Base-by-base conservation (phyloP, 225 moss, liverwort and hornwort species). In the Bryoerythrophyllum caledonicum region DNA sequence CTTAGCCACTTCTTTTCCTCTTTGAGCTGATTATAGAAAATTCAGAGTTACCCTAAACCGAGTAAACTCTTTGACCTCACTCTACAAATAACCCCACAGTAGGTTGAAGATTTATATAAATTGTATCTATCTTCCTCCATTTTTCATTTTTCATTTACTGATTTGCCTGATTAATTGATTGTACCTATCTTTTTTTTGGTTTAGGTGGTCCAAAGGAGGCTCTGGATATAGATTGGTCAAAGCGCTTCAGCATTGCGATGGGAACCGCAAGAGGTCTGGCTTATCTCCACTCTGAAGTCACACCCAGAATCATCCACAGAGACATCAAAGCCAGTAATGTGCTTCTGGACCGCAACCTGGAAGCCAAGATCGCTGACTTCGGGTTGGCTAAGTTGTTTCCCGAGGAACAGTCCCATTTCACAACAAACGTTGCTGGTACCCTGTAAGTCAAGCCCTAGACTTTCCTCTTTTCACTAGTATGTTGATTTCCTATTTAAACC, bases 271-370 rank as follows among this genome's bases (percentile, higher is more conserved):
- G 92, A 61, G 96, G 96, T 52, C 86, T 97, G 56, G 87, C 91
- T 16, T 97, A 97, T 76, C 78, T 97, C 41, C 96, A 97, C 76
- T 91, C 86, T 60, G 96, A 97, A 59, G 90, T 92, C 40, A 87
- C 92, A 38, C 96, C 94, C 30, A 87, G 96, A 77, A 92, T 97
- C 49, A 92, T 97, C 37, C 96, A 97, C 71, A 80, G 96, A 75
- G 96, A 97, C 79, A 92, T 94, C 71, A 97, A 97, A 79, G 96
- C 94, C 37, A 90, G 91, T 24, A 97, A 97, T 62, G 94, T 97
- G 43, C 79, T 97, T 34, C 82, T 94, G 15, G 90, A 97, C 73
- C 57, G 87, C 51, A 94, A 92, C 66, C 90, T 94, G 66, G 92
- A 91, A 60, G 91, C 96, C 32, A 96, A 96, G 82, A 92, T 96